phyloP scores from a whole-genome alignment of 164 flowering plant genomes.

The Magnolia sinica region DNA sequence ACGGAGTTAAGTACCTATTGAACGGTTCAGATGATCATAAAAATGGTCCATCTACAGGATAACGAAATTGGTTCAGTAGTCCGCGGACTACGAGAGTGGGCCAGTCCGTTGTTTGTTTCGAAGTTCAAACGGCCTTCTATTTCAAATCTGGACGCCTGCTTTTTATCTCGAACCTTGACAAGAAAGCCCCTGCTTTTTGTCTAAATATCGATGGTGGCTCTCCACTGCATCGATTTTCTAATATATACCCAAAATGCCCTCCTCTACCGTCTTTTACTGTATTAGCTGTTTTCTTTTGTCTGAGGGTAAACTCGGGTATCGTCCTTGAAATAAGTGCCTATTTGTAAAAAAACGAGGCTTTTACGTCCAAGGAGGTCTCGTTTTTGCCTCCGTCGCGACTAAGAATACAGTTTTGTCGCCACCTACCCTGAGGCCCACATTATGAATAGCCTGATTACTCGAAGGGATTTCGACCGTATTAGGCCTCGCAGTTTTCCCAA shows the following conservation, averaged over 20 bases:
- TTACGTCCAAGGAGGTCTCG: neutral
- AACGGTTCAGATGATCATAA: too few relatives aligned
- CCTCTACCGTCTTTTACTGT: neutral
- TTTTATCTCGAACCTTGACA: neutral
- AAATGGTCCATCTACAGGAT: neutral
- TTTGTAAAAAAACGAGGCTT: neutral
- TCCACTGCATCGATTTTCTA: neutral
- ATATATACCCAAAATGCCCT: neutral
- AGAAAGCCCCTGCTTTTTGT: neutral
- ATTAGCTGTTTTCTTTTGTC: neutral
- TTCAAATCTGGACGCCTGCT: conserved; percentile 17
- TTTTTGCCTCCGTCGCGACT: neutral
- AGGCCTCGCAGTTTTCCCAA: too few relatives aligned
- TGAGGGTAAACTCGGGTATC: neutral
- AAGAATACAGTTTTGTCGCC: neutral
- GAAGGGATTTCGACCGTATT: too few relatives aligned
- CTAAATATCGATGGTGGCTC: neutral
- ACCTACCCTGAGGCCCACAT: too few relatives aligned
- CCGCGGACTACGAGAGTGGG: neutral
- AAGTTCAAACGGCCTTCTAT: conserved; percentile 16
- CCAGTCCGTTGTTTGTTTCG: neutral
- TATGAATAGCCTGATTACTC: too few relatives aligned
- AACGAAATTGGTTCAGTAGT: neutral
- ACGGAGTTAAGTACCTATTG: too few relatives aligned
- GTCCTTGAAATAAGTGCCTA: neutral